phyloP scores from a whole-genome alignment of 441 rosid genomes.

The Pelargonium cotyledonis region DNA sequence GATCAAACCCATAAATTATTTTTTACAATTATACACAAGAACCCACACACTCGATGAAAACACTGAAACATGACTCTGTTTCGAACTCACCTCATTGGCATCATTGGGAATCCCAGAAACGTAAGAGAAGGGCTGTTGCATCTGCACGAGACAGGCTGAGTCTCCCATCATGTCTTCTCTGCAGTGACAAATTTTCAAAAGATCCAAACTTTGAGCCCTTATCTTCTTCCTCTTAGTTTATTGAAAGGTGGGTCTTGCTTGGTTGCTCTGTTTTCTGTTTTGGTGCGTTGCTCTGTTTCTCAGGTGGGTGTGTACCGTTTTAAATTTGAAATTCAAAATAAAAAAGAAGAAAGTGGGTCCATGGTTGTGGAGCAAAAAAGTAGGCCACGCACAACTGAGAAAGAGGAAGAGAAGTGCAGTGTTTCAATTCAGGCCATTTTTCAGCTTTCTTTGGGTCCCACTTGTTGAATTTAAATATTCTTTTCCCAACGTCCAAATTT shows the following conservation, averaged over 20 bases:
- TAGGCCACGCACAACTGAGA: no score
- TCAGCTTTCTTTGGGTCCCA: no score
- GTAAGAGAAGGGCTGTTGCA: neutral
- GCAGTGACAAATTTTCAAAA: neutral
- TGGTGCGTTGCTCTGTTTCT: neutral
- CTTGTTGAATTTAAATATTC: no score
- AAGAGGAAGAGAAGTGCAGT: no score
- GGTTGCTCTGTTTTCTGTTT: no score
- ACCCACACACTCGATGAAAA: neutral
- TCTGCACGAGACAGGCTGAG: conserved; percentile 4
- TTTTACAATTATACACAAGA: neutral
- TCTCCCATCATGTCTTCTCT: neutral
- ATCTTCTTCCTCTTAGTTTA: neutral
- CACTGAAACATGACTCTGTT: no score
- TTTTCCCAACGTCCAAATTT: no score
- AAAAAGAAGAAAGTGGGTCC: no score
- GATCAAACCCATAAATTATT: no score
- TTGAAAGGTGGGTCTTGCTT: neutral
- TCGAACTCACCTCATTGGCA: neutral
- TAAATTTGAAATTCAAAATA: neutral
- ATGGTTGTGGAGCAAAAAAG: no score
- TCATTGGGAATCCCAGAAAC: neutral
- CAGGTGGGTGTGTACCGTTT: neutral
- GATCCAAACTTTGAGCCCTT: neutral
- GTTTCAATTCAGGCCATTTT: no score